Evolutionary conservation across 768 basidiomycete genomes (phyloP).

Genomic region (Podaxis sp.): DNA sequence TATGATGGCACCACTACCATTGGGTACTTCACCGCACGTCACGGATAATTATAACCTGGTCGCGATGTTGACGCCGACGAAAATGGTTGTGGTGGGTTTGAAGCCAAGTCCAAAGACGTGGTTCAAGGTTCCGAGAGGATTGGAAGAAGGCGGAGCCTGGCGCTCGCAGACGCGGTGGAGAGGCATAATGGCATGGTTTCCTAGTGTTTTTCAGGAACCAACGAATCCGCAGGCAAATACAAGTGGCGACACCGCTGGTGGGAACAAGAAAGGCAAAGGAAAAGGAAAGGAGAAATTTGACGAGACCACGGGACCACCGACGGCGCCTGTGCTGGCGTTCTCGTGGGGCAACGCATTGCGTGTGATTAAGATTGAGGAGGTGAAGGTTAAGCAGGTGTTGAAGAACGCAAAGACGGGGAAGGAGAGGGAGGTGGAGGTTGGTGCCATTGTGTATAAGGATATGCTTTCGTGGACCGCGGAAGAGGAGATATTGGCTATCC

Average conservation of each 20-base stretch:
- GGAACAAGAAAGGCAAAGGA: slow-evolving; percentile 10
- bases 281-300: slow-evolving; percentile 11
- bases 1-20: slow-evolving; percentile 76
- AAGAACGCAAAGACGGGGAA: slow-evolving; percentile 61
- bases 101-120: slow-evolving; percentile 92
- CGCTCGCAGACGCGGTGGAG: slow-evolving; percentile 47
- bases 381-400: slow-evolving; percentile 46
- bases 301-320: slow-evolving; percentile 19
- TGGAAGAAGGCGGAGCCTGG: slow-evolving; percentile 40
- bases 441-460: slow-evolving; percentile 62
- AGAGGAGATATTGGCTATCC: slow-evolving; percentile 65
- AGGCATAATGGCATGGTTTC: slow-evolving; percentile 82
- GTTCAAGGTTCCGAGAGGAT: slow-evolving; percentile 69
- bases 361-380: slow-evolving; percentile 67
- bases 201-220: slow-evolving; percentile 43
- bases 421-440: slow-evolving; percentile 55
- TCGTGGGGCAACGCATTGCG: slow-evolving; percentile 76
- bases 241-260: slow-evolving; percentile 15
- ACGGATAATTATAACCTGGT: slow-evolving; percentile 80
- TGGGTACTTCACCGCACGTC: slow-evolving; percentile 69
- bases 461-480: slow-evolving; percentile 58
- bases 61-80: slow-evolving; percentile 85
- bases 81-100: slow-evolving; percentile 89
- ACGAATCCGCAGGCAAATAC: slow-evolving; percentile 16
- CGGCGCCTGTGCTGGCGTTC: slow-evolving; percentile 72